These are phyloP conservation scores for Mycena leptocephala DNA, from an alignment of 768 basidiomycete genomes.

Conservation along the genomic window DNA sequence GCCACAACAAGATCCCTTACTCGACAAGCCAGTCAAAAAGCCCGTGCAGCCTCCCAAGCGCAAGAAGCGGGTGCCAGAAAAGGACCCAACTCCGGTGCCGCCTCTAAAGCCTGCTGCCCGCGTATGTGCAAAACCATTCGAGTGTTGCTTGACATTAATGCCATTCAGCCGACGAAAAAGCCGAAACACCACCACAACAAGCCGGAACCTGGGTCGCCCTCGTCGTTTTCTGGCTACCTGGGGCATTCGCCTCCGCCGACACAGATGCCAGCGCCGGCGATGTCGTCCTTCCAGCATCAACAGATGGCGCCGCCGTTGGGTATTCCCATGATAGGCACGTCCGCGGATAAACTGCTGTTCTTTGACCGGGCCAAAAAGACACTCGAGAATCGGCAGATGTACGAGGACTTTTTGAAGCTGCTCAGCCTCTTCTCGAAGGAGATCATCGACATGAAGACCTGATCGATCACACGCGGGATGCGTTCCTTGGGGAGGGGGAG, in stretches of 20 bases:
- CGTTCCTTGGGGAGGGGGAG: conserved; percentile 88
- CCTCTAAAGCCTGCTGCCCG: conserved; percentile 65
- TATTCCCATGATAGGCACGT: conserved; percentile 43
- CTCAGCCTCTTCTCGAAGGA: conserved; percentile 93
- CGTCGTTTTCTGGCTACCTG: conserved; percentile 65
- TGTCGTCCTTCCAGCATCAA: conserved; percentile 38
- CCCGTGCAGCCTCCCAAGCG: conserved; percentile 64
- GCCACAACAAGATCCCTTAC: conserved; percentile 54
- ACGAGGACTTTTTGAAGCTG: conserved; percentile 96
- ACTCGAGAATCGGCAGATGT: conserved; percentile 81
- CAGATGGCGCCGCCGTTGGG: conserved; percentile 38
- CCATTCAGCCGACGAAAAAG: conserved; percentile 69
- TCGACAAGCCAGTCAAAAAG: conserved; percentile 63
- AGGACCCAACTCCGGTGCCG: conserved; percentile 77
- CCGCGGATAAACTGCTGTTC: conserved; percentile 89
- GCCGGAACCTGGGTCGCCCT: conserved; percentile 69
- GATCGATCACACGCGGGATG: conserved; percentile 80
- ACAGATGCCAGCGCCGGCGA: conserved; percentile 45
- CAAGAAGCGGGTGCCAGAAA: conserved; percentile 76
- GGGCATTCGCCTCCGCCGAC: conserved; percentile 59
- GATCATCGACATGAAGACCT: conserved; percentile 91
- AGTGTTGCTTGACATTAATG: not conserved
- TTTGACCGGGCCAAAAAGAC: conserved; percentile 94
- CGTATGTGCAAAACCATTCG: conserved; percentile 51
- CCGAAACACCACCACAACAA: conserved; percentile 77